These are phyloP conservation scores for Penicillium simplicissimum DNA, from an alignment of 495 filamentous ascomycete species.

Conservation along the genomic window DNA sequence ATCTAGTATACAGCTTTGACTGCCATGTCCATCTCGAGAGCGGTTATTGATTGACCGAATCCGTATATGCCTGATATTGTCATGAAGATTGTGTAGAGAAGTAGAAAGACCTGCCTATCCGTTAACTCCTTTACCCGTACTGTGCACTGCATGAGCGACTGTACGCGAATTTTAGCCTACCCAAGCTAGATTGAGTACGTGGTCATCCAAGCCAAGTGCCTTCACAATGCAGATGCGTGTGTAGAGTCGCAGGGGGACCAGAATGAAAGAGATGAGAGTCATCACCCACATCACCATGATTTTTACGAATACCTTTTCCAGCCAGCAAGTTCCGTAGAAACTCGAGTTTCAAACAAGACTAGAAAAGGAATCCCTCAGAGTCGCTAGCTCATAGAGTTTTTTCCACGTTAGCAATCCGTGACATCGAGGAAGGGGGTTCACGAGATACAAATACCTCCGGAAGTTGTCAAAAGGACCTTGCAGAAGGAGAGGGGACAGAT, in stretches of 20 bases:
- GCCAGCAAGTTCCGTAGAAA: constrained; percentile 20
- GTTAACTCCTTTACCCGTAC: neutral
- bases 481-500: neutral
- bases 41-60: constrained; percentile 21
- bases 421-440: neutral
- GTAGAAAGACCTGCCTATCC: constrained; percentile 15
- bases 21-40: constrained; percentile 16
- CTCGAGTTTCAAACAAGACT: neutral
- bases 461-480: neutral
- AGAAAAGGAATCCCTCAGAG: neutral
- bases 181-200: constrained; percentile 23
- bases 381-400: neutral
- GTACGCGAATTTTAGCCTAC: constrained; percentile 1
- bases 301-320: constrained; percentile 20
- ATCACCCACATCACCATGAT: constrained; percentile 26
- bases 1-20: constrained; percentile 25
- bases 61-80: constrained; percentile 19
- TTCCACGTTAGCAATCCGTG: neutral
- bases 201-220: constrained; percentile 20
- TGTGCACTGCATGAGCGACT: neutral
- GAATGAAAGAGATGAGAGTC: constrained; percentile 21
- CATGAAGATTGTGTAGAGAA: constrained; percentile 23
- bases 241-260: constrained; percentile 22
- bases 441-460: constrained; percentile 2
- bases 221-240: constrained; percentile 19